Percentiles rank a stretch among this genome's conserved stretches.
phyloP scores from a whole-genome alignment of 352 stramenopile species.

The Globisporangium alternatum region DNA sequence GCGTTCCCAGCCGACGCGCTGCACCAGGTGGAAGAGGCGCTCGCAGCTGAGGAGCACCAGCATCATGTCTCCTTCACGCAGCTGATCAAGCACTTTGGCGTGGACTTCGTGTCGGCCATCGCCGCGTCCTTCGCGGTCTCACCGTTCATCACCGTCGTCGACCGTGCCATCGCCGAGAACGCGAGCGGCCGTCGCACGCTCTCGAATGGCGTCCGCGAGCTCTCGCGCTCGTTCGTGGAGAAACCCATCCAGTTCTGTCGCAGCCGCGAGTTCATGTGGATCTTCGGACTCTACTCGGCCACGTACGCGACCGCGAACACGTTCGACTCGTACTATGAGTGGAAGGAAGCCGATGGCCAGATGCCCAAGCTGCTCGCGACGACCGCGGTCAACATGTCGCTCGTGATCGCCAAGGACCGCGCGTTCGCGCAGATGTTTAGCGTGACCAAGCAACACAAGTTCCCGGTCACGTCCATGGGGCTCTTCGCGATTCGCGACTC shows the following conservation, averaged over 20 bases:
- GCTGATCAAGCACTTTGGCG: slow-evolving; percentile 35
- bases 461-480: slow-evolving; percentile 73
- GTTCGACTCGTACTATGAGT: slow-evolving; percentile 86
- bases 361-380: slow-evolving; percentile 87
- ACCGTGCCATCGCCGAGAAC: slow-evolving; percentile 89
- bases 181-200: slow-evolving; percentile 66
- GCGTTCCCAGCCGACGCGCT: slow-evolving; percentile 17
- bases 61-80: slow-evolving; percentile 19
- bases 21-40: slow-evolving; percentile 25
- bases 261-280: slow-evolving; percentile 82
- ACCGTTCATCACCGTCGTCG: slow-evolving; percentile 86
- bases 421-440: slow-evolving; percentile 90
- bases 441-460: slow-evolving; percentile 65
- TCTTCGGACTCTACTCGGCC: slow-evolving; percentile 87
- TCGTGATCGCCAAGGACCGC: slow-evolving; percentile 88
- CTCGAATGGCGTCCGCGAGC: slow-evolving; percentile 62
- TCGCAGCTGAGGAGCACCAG: slow-evolving; percentile 12
- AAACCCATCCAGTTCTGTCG: slow-evolving; percentile 76
- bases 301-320: slow-evolving; percentile 87
- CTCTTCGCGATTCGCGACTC: slow-evolving; percentile 87
- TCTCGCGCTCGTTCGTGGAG: slow-evolving; percentile 53
- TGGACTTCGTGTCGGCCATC: slow-evolving; percentile 53
- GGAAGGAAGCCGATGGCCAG: slow-evolving; percentile 56
- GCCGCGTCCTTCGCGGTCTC: slow-evolving; percentile 64
- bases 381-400: slow-evolving; percentile 87